Evolutionary conservation across 768 basidiomycete genomes (phyloP).

Genomic region (Lactifluus volemus): DNA sequence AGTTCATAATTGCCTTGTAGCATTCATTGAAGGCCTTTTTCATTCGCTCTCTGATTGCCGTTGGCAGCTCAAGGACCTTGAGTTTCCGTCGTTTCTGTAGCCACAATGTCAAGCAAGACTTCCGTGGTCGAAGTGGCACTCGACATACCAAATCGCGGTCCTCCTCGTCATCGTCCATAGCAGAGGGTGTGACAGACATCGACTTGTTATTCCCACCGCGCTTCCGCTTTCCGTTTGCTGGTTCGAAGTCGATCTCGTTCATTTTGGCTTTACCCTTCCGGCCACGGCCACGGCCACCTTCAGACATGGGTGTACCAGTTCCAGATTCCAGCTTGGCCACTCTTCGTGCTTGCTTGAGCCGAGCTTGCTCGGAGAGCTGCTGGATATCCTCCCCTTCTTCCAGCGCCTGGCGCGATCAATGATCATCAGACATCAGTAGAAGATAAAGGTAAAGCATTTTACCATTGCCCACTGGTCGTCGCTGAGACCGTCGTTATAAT

Average conservation of each 20-base stretch:
- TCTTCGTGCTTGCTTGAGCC: conserved; percentile 54
- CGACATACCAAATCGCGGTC: conserved; percentile 50
- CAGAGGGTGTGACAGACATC: conserved; percentile 67
- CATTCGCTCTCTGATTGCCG: conserved; percentile 62
- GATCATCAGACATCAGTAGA: neutral
- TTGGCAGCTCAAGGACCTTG: conserved; percentile 48
- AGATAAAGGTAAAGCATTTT: conserved; percentile 22
- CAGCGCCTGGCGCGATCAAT: conserved; percentile 40
- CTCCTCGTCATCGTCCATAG: conserved; percentile 70
- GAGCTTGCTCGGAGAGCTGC: conserved; percentile 56
- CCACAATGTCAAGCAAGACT: neutral
- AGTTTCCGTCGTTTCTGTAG: conserved; percentile 80
- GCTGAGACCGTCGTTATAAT: conserved; percentile 87
- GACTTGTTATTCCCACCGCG: conserved; percentile 52
- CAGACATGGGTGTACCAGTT: conserved; percentile 52
- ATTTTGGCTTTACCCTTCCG: conserved; percentile 53
- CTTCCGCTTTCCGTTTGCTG: conserved; percentile 62
- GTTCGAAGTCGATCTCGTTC: conserved; percentile 28
- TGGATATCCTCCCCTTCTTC: conserved; percentile 78
- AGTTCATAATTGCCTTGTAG: conserved; percentile 61
- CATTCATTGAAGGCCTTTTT: conserved; percentile 77
- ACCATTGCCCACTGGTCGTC: conserved; percentile 93
- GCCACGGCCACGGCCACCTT: conserved; percentile 46
- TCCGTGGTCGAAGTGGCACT: conserved; percentile 22
- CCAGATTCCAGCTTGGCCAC: conserved; percentile 53